Percentiles rank a stretch among this genome's conserved stretches.
These are phyloP conservation scores for Suillus fuscotomentosus DNA, from an alignment of 768 basidiomycete genomes.

Conservation along the genomic window DNA sequence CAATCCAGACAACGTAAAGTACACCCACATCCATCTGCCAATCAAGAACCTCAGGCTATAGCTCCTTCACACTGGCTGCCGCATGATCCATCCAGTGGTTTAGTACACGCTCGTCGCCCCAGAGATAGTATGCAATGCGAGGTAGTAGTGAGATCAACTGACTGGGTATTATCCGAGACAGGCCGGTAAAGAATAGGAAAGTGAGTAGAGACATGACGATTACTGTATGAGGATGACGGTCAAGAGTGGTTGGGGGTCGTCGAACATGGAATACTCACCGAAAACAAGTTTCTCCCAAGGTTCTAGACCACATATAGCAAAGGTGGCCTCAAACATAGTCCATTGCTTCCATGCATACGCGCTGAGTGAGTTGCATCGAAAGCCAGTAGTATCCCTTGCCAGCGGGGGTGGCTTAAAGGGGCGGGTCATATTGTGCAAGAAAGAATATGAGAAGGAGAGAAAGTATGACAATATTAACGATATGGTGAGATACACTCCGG, in stretches of 20 bases:
- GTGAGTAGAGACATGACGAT: slow-evolving; percentile 33
- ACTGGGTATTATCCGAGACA: slow-evolving; percentile 51
- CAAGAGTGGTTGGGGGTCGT: not conserved
- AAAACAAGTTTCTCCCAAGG: slow-evolving; percentile 60
- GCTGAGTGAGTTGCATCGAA: slow-evolving; percentile 6
- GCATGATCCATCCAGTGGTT: slow-evolving; percentile 12
- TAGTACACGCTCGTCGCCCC: slow-evolving; percentile 35
- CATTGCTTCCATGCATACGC: slow-evolving; percentile 42
- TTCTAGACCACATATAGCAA: slow-evolving; percentile 54
- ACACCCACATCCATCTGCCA: not conserved
- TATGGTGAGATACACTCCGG: not conserved
- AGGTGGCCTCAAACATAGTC: slow-evolving; percentile 52
- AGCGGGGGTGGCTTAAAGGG: not conserved
- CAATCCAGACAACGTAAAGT: not conserved
- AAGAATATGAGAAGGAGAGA: not conserved
- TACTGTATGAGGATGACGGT: slow-evolving; percentile 24
- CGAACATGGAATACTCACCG: slow-evolving; percentile 34
- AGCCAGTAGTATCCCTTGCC: slow-evolving; percentile 1
- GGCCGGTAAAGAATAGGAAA: slow-evolving; percentile 42
- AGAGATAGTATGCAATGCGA: slow-evolving; percentile 56
- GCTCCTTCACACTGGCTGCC: slow-evolving; percentile 3
- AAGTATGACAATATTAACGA: not conserved
- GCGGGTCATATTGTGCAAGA: not conserved
- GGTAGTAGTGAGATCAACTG: slow-evolving; percentile 46
- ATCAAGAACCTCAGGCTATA: not conserved